Percentiles rank a stretch among this genome's conserved stretches.
These are phyloP conservation scores for Trichopus zeylanicus DNA, from an alignment of 116 monocot species.

Conservation along the genomic window DNA sequence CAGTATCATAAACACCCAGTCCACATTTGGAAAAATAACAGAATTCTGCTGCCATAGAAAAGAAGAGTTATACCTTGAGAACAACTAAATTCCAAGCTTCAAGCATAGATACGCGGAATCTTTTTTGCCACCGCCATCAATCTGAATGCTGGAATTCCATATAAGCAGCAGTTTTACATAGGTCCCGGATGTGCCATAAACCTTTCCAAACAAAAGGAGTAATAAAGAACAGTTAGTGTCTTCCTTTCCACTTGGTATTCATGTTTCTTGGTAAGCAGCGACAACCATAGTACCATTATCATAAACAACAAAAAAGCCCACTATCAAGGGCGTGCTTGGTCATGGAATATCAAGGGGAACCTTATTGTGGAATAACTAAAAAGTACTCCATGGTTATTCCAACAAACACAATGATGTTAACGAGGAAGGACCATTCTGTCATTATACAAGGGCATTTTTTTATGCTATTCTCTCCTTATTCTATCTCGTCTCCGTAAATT, in stretches of 20 bases:
- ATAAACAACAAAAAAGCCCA: background rate
- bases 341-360: too few relatives aligned
- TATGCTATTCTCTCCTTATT: too few relatives aligned
- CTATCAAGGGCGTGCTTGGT: too few relatives aligned
- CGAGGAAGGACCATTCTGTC: too few relatives aligned
- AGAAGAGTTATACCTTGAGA: constrained; percentile 56
- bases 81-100: constrained; percentile 84
- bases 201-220: constrained; percentile 37
- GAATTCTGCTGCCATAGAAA: constrained; percentile 67
- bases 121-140: constrained; percentile 74
- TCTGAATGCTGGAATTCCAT: constrained; percentile 88
- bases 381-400: too few relatives aligned
- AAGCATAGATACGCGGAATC: constrained; percentile 64
- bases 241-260: background rate
- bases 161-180: constrained; percentile 91
- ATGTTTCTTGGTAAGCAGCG: background rate
- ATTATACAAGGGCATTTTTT: too few relatives aligned
- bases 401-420: too few relatives aligned
- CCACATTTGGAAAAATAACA: constrained; percentile 72
- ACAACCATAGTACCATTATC: background rate
- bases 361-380: too few relatives aligned
- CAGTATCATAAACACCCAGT: constrained; percentile 78
- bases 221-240: background rate
- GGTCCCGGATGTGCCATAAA: constrained; percentile 91
- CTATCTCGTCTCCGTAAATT: too few relatives aligned